These are phyloP conservation scores for Rubia tinctorum DNA, from an alignment of 305 asterid genomes.

Conservation along the genomic window DNA sequence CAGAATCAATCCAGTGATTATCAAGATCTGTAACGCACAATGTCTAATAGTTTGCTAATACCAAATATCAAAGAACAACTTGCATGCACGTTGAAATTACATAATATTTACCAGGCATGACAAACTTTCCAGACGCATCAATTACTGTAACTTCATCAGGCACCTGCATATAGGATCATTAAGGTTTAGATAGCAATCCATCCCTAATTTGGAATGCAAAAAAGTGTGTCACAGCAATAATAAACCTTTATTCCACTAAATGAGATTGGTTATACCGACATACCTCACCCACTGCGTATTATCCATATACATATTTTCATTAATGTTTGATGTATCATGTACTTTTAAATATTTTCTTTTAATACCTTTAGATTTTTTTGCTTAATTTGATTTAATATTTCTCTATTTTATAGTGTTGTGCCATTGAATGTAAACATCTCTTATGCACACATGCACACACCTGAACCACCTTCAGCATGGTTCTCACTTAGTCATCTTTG, in stretches of 20 bases:
- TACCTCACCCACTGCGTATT: not conserved
- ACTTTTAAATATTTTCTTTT: not conserved
- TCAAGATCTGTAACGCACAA: not conserved
- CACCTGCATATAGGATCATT: slow-evolving; percentile 52
- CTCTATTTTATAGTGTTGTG: not conserved
- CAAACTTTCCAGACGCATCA: slow-evolving; percentile 90
- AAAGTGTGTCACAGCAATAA: not conserved
- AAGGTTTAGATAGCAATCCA: slow-evolving; percentile 21
- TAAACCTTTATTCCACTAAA: not conserved
- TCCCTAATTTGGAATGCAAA: not conserved
- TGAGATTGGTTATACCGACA: not conserved
- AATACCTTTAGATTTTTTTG: not conserved
- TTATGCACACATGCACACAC: not conserved
- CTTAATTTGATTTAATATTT: not conserved
- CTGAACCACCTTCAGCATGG: not conserved
- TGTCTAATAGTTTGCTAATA: not conserved
- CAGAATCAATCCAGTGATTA: not conserved
- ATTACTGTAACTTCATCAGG: slow-evolving; percentile 68
- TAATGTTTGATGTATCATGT: not conserved
- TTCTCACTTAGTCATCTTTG: not conserved
- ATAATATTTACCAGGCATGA: slow-evolving; percentile 86
- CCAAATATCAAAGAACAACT: slow-evolving; percentile 8
- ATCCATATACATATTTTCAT: not conserved
- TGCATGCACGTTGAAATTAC: slow-evolving; percentile 19
- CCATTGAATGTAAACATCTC: not conserved